Percentiles rank a stretch among this genome's conserved stretches.
Evolutionary conservation across 768 basidiomycete species (phyloP).

Genomic region (Termitomyces bulborhizus): DNA sequence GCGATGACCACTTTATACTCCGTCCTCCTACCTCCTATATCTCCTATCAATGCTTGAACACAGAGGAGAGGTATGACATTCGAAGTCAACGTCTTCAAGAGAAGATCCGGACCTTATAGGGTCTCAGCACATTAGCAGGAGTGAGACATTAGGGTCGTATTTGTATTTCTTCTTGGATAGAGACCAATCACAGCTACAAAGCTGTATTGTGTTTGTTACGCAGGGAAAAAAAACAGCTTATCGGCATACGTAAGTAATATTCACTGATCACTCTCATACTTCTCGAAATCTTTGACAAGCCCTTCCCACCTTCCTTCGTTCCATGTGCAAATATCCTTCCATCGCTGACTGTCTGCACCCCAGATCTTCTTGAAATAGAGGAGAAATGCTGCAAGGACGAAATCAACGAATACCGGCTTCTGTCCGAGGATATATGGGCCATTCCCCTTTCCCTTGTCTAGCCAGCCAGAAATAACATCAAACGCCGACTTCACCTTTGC

Average conservation of each 20-base stretch:
- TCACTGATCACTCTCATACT: slow-evolving; percentile 20
- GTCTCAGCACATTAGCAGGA: neutral
- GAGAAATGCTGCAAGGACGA: slow-evolving; percentile 26
- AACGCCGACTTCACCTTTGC: slow-evolving; percentile 26
- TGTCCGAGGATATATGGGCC: slow-evolving; percentile 33
- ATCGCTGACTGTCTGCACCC: slow-evolving; percentile 33
- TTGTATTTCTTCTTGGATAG: too few relatives aligned
- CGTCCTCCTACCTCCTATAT: neutral
- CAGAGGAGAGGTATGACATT: neutral
- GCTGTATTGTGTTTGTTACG: neutral
- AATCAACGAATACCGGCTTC: slow-evolving; percentile 32
- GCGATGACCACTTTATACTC: neutral
- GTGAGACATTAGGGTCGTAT: too few relatives aligned
- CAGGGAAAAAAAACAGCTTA: neutral
- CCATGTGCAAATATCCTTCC: slow-evolving; percentile 33
- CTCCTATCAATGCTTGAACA: neutral
- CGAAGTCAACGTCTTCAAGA: neutral
- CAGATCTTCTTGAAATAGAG: slow-evolving; percentile 24
- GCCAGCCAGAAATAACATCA: slow-evolving; percentile 22
- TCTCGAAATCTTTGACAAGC: slow-evolving; percentile 22
- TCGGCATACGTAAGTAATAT: neutral
- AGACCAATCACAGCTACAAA: neutral
- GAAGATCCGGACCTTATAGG: neutral
- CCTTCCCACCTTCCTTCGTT: slow-evolving; percentile 34
- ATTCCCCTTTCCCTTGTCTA: slow-evolving; percentile 17